Base-by-base conservation (phyloP, 2,329 filamentous ascomycete genomes). In the Aspergillus glaucus region DNA sequence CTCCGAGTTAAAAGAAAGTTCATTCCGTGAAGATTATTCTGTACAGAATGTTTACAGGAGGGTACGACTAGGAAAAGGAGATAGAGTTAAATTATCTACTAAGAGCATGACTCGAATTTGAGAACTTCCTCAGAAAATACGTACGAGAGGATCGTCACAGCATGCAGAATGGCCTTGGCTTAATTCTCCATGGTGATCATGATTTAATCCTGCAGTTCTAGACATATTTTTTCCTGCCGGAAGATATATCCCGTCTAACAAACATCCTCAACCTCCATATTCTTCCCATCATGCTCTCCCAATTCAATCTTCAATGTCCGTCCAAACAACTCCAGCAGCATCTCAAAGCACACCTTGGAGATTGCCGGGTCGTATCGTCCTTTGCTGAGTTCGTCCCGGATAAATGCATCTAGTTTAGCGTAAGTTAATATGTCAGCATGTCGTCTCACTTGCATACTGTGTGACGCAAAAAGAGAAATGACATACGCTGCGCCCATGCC, bases 311-410 rank as follows among this genome's bases (percentile, higher is more conserved):
- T 88, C 64, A 96, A 71, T 0, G 81, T 83, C 19, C 91, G 77
- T 0, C 81, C 84, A 69, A 96, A 96, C 51, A 95, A 63, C 73
- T 96, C 91, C 14, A 93, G 75, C 60, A 96, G 71, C 68, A 96
- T 86, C 75, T 95, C 88, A 64, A 95, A 95, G 73, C 91, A 95
- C 32, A 92, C 80, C 64, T 90, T 92, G 3, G 84, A 83, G 49
- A 96, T 78, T 17, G 87, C 88, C 1, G 91, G 88, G 65, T 96
- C 91, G 63, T 95, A 96, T 22, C 91, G 79, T n/a, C 90, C 91
- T 72, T 95, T 95, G 68, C 86, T 90, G 50, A 93, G 75, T 74
- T 96, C 91, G 62, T 96, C 91, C 15, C 91, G 79, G 66, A 96
- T 94, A 65, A 96, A 96, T 4, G 91, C 91, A 73, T 95, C 79